Evolutionary conservation across 768 basidiomycete species (phyloP).

Genomic region (Plicaturopsis crispa): DNA sequence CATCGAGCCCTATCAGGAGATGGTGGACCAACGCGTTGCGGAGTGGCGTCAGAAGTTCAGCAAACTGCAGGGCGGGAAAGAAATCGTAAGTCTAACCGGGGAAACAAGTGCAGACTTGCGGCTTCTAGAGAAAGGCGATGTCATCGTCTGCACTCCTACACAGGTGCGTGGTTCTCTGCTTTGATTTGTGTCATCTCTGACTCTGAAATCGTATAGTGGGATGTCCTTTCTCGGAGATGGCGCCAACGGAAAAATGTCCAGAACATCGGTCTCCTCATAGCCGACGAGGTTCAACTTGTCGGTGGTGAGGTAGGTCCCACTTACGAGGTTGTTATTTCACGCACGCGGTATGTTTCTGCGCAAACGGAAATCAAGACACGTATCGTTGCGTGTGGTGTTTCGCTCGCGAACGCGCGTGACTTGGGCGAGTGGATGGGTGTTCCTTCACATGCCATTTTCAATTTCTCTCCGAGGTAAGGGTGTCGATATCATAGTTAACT

Average conservation of each 20-base stretch:
- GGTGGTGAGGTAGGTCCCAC: constrained; percentile 95
- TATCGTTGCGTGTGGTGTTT: constrained; percentile 91
- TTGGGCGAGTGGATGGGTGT: constrained; percentile 98
- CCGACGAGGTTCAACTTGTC: constrained; percentile 91
- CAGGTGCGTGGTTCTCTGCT: constrained; percentile 47
- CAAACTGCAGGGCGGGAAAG: constrained; percentile 81
- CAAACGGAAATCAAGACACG: constrained; percentile 91
- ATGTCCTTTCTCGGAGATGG: constrained; percentile 90
- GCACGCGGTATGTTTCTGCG: constrained; percentile 93
- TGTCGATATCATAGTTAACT: not conserved
- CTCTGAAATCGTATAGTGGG: constrained; percentile 57
- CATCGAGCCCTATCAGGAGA: constrained; percentile 94
- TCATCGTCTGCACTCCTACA: constrained; percentile 89
- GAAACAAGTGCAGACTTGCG: constrained; percentile 91
- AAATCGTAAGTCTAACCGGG: constrained; percentile 89
- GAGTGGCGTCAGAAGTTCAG: constrained; percentile 90
- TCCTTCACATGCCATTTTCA: constrained; percentile 91
- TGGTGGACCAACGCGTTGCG: constrained; percentile 84
- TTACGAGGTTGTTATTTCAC: constrained; percentile 92
- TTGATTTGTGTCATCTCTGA: not conserved
- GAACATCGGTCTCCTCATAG: constrained; percentile 85
- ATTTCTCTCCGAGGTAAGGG: constrained; percentile 83
- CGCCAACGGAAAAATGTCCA: constrained; percentile 96
- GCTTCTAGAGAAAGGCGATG: constrained; percentile 82
- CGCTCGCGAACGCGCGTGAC: constrained; percentile 91